Percentiles rank a stretch among this genome's conserved stretches.
phyloP scores from a whole-genome alignment of 1,284 basidiomycete species.

The Rhodotorula sp. region DNA sequence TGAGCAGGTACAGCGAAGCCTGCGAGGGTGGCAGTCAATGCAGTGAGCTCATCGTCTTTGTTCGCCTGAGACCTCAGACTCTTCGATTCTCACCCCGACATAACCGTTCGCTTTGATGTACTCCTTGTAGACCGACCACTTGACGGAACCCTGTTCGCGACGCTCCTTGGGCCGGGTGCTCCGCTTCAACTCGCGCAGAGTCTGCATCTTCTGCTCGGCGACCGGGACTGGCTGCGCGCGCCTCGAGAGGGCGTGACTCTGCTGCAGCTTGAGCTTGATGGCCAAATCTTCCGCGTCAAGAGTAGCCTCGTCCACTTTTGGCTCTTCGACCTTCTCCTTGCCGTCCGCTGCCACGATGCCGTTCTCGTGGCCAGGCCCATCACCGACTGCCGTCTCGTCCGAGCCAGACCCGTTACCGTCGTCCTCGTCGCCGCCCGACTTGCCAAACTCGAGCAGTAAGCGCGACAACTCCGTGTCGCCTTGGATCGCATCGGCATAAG shows the following conservation, averaged over 20 bases:
- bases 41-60: background rate
- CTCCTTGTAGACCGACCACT: conserved; percentile 68
- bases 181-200: conserved; percentile 42
- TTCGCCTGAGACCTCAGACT: background rate
- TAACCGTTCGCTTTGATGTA: conserved; percentile 79
- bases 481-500: conserved; percentile 57
- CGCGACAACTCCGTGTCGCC: conserved; percentile 69
- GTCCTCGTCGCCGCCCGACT: conserved; percentile 46
- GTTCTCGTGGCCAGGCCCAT: conserved; percentile 52
- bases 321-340: conserved; percentile 23
- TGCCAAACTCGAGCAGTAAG: conserved; percentile 62
- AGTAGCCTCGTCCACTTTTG: conserved; percentile 44
- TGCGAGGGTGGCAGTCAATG: background rate
- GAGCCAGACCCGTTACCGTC: conserved; percentile 26
- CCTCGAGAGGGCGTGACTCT: conserved; percentile 24
- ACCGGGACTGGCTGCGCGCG: conserved; percentile 34
- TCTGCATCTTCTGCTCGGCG: conserved; percentile 37
- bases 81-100: conserved; percentile 55
- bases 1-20: conserved; percentile 62
- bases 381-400: conserved; percentile 51
- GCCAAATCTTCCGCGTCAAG: conserved; percentile 44
- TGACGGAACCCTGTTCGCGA: conserved; percentile 77
- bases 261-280: conserved; percentile 38
- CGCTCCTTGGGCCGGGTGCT: conserved; percentile 60
- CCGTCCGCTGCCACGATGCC: conserved; percentile 27